These are phyloP conservation scores for Plicaturopsis crispa DNA, from an alignment of 768 basidiomycete species.

Conservation along the genomic window DNA sequence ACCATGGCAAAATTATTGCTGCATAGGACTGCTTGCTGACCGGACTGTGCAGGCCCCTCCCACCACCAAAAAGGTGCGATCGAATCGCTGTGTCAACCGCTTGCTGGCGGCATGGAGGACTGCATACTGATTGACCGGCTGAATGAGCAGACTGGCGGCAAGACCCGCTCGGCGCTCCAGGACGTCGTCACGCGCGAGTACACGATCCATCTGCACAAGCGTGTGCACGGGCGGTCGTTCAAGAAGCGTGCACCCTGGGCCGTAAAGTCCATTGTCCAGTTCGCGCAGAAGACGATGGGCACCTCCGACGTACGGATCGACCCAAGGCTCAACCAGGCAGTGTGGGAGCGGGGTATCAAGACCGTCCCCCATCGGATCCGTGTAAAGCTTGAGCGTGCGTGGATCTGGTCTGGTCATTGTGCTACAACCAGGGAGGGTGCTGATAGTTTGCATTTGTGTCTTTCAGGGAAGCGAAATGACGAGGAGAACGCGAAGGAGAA, in stretches of 20 bases:
- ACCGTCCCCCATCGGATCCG: constrained; percentile 87
- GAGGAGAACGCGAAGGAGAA: constrained; percentile 99
- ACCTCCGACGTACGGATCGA: constrained; percentile 91
- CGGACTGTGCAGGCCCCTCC: too few species aligned
- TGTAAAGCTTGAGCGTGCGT: constrained; percentile 88
- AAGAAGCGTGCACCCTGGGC: constrained; percentile 98
- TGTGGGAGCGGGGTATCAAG: constrained; percentile 94
- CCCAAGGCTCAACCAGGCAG: constrained; percentile 92
- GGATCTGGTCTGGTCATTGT: constrained; percentile 8
- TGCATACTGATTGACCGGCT: too few species aligned
- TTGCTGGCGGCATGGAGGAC: too few species aligned
- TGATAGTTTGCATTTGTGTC: constrained; percentile 5
- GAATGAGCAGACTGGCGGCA: constrained; percentile 71
- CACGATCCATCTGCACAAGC: constrained; percentile 97
- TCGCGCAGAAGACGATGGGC: constrained; percentile 94
- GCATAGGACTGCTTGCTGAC: too few species aligned
- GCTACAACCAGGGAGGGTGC: too few species aligned
- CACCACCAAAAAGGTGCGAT: too few species aligned
- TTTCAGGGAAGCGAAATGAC: constrained; percentile 91
- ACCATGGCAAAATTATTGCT: too few species aligned
- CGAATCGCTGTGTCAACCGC: too few species aligned
- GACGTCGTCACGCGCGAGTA: constrained; percentile 99
- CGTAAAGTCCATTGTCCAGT: constrained; percentile 88
- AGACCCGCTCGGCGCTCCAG: constrained; percentile 92
- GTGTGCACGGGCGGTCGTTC: constrained; percentile 86